Evolutionary conservation across 192 early-diverging fungal genomes (phyloP), one percentile per base, ranked within the genome.

Genomic region (Coemansia sp.): DNA sequence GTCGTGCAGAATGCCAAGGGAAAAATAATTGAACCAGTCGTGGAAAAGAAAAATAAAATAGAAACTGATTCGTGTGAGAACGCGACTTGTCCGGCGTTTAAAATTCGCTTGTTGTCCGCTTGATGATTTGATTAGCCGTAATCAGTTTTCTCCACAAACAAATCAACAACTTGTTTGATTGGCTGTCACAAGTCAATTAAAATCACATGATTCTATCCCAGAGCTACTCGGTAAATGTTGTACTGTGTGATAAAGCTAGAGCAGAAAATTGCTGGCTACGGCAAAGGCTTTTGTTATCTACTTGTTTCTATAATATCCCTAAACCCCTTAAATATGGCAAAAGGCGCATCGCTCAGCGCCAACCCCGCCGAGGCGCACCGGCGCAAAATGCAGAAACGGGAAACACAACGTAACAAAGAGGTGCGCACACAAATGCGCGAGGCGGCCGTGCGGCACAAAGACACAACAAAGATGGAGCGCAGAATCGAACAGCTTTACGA

Each of bases 331-430:
- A 42, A 14, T 42, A 79, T 79, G 76, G 76, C 61, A 7, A 72
- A 68, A 57, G 61, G 56, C 37, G 28, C 38, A n/a, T 55, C 53
- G 44, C 67, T 73, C 48, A 67, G 76, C 5, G 62, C 63, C 5
- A 70, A 70, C 46, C 76, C 76, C 17, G 57, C 60, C 21, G 67
- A 70, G 11, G 31, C 56, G 24, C 53, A 70, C 42, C 61, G 76
- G 5, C 73, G 63, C 37, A 59, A 73, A 47, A 63, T 66, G 67
- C 70, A 73, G 11, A 62, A 73, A 42, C 67, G 71, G n/a, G 76
- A 73, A 15, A 49, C 63, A 10, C 70, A 79, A 51, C 60, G 64
- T 21, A 81, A 81, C 60, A 81, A 81, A 20, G 78, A 81, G 34
- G 67, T 64, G 9, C 68, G 72, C 17, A 64, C 74, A 17, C 63